Base-by-base conservation (phyloP, 805 yeast genomes). In the Myxozyma kluyveri region DNA sequence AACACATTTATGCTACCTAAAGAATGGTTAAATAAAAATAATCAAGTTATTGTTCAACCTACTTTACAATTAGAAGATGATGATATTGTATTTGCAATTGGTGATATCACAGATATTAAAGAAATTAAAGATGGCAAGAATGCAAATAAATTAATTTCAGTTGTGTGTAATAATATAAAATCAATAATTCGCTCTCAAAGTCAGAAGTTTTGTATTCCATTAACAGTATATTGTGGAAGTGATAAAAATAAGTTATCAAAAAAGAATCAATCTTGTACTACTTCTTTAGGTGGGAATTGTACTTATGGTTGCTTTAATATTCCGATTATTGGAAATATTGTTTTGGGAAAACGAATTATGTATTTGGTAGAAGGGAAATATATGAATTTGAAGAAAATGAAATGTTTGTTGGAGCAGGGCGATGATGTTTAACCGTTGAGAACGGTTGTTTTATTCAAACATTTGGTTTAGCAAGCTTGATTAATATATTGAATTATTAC, bases 61-160 rank as follows among this genome's bases (percentile, higher is more conserved):
- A 48, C 47, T 7, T 27, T 48, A 10, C 52, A 48, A 39, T 23
- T 43, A 9, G 42, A 10, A 17, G 46, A 18, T 7, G 39, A 35
- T 14, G 26, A 29, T 31, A 22, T 24, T 17, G 43, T 50, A 18
- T 50, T 50, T 36, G 54, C 54, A 0, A 6, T 50, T 24, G 54
- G 54, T n/a, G 54, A 50, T 38, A n/a, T 45, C n/a, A 45, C n/a
- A 32, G 39, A 39, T 37, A 26, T 45, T 17, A 19, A 14, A 9
- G 54, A 44, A 29, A 42, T 7, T 31, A 38, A 45, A 32, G 35
- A 21, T 14, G 50, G 42, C 4, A 27, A 26, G 22, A 44, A 49
- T 18, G 4, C 35, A 31, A 12, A 12, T 31, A 12, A 10, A 12
- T 12, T 14, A 31, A 14, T 31, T 14, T 14, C 35, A 12, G 10